Base-by-base conservation (phyloP, 371 early-diverging fungal genomes). In the Furculomyces boomerangus region DNA sequence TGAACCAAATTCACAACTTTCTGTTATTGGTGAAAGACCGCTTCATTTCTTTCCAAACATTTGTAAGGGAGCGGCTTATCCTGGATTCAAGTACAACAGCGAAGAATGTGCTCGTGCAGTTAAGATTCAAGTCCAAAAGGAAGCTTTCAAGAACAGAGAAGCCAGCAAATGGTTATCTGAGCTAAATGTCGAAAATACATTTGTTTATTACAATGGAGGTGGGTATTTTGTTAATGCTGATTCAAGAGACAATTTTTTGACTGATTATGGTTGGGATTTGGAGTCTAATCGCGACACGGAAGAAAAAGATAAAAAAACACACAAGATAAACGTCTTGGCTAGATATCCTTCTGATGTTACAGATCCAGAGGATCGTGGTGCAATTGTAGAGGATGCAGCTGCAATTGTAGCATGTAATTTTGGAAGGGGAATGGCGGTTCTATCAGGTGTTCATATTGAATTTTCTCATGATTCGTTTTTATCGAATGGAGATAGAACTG, bases 141-240 rank as follows among this genome's bases (percentile, higher is more conserved):
- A 48, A 22, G 62, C 51, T 7, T 67, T 66, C 35, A 31, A 44
- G 22, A 50, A 26, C 10, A 46, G 41, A 26, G 18, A 40, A 13
- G 10, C 37, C 46, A 22, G 61, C 66, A 1, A 26, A 48, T 24
- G 59, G 27, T 22, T 22, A 8, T 30, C 30, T 30, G 43, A 41
- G 7, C 30, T 57, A 30, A 59, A 66, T 53, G 47, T 58, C 26
- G 48, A 60, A 31, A 24, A 31, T 29, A 3, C 22, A 20, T 52
- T 60, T 30, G 57, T 81, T 50, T 86, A 87, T 58, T 83, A 80
- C 60, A 87, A 88, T 51, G 88, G 88, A 22, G 88, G 88, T 1
- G 83, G 87, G 0, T 81, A 68, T 55, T 86, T 87, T 69, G 70
- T 74, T n/a, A 61, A 73, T 18, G 72, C 76, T 1, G 75, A 72